Evolutionary conservation across 2,329 filamentous ascomycete species (phyloP), one percentile per base, ranked within the genome.

Genomic region (Chlorencoelia australis): DNA sequence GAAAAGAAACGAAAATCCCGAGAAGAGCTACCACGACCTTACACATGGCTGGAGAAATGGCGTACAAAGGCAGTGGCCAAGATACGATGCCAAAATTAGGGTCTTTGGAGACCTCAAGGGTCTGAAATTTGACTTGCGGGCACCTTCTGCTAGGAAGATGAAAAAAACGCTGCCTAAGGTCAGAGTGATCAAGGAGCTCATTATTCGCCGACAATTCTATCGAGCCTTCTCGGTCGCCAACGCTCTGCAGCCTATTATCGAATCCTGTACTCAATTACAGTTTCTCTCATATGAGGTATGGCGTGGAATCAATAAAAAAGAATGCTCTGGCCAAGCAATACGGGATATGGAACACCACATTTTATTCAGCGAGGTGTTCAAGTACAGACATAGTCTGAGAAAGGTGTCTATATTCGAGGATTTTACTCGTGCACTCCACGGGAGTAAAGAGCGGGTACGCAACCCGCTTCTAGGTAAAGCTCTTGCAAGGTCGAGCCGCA

Each of bases 151-250:
- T n/a, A n/a, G n/a, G n/a, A n/a, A n/a, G 15, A 35, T 31, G 13
- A 17, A 13, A 16, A 4, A 37, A 5, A 20, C 14, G 17, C 35
- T 40, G 21, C 44, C 44, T 20, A 41, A 43, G 28, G 43, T 45
- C 17, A 34, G 43, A 21, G 33, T 43, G 37, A 29, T 47, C 10
- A 45, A 37, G 13, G 20, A 20, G 20, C 34, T 47, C 19, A 35
- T 37, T 33, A 45, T 47, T 28, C 43, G 45, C 30, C 30, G 45
- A 37, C 42, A 47, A 25, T 45, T 45, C 37, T 45, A 45, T 41
- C 42, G 45, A 22, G 44, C 44, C 33, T 40, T 44, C 22, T 33
- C 39, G 11, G 42, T 15, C 24, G 36, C n/a, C n/a, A n/a, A n/a
- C n/a, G n/a, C n/a, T n/a, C n/a, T n/a, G n/a, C n/a, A n/a, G n/a